Evolutionary conservation across 495 filamentous ascomycete genomes (phyloP).

Genomic region (Antarctomyces pellizariae): DNA sequence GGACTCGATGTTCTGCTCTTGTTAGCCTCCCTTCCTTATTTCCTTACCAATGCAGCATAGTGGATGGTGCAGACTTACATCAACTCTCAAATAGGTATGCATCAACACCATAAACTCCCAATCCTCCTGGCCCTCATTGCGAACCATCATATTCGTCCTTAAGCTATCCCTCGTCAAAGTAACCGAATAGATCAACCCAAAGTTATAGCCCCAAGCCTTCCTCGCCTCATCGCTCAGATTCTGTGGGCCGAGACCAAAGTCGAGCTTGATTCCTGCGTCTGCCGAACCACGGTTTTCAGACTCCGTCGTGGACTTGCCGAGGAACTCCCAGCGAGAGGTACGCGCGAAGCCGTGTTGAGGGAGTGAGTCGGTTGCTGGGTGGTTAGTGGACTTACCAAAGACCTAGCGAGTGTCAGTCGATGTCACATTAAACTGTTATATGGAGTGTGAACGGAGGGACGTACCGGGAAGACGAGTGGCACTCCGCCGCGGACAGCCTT

Average conservation of each 20-base stretch:
- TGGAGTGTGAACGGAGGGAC: conserved; percentile 14
- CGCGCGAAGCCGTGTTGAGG: conserved; percentile 95
- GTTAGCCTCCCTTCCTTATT: conserved; percentile 1
- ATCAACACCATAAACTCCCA: conserved; percentile 83
- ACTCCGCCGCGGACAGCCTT: conserved; percentile 54
- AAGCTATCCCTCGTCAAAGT: conserved; percentile 51
- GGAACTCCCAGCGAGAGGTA: conserved; percentile 52
- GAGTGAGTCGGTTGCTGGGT: conserved; percentile 46
- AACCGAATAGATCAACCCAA: conserved; percentile 81
- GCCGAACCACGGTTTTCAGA: conserved; percentile 12
- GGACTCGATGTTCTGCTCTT: conserved; percentile 43
- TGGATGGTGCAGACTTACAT: conserved; percentile 26
- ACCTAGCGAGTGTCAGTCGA: conserved; percentile 26
- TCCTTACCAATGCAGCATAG: neutral
- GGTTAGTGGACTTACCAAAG: conserved; percentile 60
- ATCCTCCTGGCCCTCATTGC: conserved; percentile 56
- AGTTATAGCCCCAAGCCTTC: conserved; percentile 56
- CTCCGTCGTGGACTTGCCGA: conserved; percentile 45
- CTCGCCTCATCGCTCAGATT: conserved; percentile 40
- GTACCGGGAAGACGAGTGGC: conserved; percentile 85
- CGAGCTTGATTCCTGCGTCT: conserved; percentile 50
- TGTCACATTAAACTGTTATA: neutral
- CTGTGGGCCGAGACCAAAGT: conserved; percentile 66
- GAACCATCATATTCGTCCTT: conserved; percentile 63
- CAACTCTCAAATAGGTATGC: conserved; percentile 71